phyloP scores from a whole-genome alignment of 78 protist genomes.

The Dictyostelium citrinum region DNA sequence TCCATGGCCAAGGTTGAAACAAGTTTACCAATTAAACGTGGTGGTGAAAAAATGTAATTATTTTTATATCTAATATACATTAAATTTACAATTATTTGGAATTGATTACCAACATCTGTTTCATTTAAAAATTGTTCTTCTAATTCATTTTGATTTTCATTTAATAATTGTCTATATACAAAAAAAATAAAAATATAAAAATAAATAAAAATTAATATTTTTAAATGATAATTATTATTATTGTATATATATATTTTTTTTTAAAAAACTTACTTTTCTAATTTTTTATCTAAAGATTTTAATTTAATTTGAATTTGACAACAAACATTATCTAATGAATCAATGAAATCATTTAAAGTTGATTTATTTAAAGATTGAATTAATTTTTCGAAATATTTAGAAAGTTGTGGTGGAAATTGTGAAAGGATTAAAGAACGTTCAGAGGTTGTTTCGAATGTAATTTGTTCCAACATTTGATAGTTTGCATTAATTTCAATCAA shows the following conservation, averaged over 20 bases:
- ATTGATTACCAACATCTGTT: constrained; percentile 33
- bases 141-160: constrained; percentile 7
- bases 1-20: background rate
- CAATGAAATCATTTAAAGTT: constrained; percentile 28
- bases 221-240: too few species aligned
- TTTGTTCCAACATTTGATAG: constrained; percentile 33
- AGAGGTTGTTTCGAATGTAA: constrained; percentile 22
- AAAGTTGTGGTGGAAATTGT: constrained; percentile 2
- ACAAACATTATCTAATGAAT: constrained; percentile 28
- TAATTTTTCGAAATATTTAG: constrained; percentile 46
- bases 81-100: constrained; percentile 48
- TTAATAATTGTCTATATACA: background rate
- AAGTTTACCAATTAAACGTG: constrained; percentile 47
- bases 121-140: constrained; percentile 16
- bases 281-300: constrained; percentile 68
- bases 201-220: background rate
- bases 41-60: constrained; percentile 10
- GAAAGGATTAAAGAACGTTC: constrained; percentile 17
- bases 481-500: constrained; percentile 51
- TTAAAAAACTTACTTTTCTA: constrained; percentile 60
- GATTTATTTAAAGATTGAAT: constrained; percentile 33
- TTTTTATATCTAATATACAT: constrained; percentile 26
- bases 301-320: constrained; percentile 60
- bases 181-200: background rate
- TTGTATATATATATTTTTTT: too few species aligned